A percentile compares a stretch with the other conserved stretches of the same genome.
Conservation (phyloP, 1,139 yeast genomes). For the Taphrina wiesneri region DNA sequence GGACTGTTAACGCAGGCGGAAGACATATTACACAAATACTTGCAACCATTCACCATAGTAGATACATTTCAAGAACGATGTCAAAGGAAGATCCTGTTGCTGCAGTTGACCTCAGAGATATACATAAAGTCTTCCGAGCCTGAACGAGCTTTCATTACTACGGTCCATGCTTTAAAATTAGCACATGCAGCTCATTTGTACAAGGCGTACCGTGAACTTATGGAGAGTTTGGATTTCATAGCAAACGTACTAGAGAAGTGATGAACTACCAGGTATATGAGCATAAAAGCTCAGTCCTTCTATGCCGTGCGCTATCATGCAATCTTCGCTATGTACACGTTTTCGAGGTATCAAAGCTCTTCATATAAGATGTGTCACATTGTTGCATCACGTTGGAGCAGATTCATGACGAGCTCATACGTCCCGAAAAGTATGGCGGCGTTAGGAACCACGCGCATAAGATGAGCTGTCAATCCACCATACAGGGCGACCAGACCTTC, state of each 20-base stretch:
- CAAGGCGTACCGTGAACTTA: neutral
- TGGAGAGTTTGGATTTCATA: neutral
- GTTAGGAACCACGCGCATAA: conserved; percentile 94
- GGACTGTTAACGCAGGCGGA: neutral
- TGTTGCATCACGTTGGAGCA: neutral
- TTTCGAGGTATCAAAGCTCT: neutral
- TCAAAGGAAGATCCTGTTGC: neutral
- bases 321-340: neutral
- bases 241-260: neutral
- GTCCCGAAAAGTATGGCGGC: conserved; percentile 99
- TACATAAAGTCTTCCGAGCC: conserved; percentile 17
- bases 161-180: neutral
- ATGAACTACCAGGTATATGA: neutral
- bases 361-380: neutral
- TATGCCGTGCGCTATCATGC: neutral
- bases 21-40: neutral
- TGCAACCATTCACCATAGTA: neutral
- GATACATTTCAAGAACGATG: neutral
- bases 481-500: conserved; percentile 94
- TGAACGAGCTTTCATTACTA: conserved; percentile 13
- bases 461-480: conserved; percentile 96
- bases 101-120: conserved; percentile 2
- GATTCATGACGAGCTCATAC: conserved; percentile 73
- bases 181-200: neutral
- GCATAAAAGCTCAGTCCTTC: neutral